A percentile compares a stretch with the other conserved stretches of the same genome.
These are phyloP conservation scores for Monoraphidium neglectum DNA, from an alignment of 139 green algal species.

Conservation along the genomic window DNA sequence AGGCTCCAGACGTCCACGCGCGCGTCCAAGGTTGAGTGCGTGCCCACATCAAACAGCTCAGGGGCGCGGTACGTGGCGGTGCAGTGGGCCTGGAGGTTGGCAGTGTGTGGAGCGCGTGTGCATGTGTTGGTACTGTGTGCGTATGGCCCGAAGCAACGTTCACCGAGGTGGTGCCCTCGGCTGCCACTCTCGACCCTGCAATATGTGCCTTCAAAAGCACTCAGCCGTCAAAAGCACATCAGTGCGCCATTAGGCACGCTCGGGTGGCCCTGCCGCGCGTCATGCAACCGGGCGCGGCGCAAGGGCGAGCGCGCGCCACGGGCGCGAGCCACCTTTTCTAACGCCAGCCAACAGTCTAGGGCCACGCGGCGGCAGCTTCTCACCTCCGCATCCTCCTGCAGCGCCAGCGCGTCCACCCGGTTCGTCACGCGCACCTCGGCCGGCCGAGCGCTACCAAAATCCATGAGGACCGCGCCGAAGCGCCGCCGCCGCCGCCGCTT, in stretches of 20 bases:
- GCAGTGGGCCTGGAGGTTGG: constrained; percentile 58
- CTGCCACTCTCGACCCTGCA: not conserved
- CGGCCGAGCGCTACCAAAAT: constrained; percentile 79
- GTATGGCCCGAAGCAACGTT: not conserved
- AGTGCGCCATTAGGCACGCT: not conserved
- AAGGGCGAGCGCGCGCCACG: no score
- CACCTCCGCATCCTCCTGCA: constrained; percentile 82
- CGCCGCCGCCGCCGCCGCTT: not conserved
- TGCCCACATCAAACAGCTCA: constrained; percentile 91
- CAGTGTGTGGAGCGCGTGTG: not conserved
- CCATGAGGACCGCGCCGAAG: constrained; percentile 71
- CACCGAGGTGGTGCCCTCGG: not conserved
- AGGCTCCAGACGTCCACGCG: constrained; percentile 86
- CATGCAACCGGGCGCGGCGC: no score
- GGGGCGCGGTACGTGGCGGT: constrained; percentile 89
- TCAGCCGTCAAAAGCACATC: not conserved
- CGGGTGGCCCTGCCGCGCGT: not conserved
- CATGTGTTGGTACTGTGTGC: not conserved
- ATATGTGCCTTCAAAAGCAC: not conserved
- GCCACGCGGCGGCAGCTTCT: no score
- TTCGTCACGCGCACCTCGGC: constrained; percentile 48
- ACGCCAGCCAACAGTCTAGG: no score
- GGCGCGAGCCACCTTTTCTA: no score
- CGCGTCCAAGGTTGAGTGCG: constrained; percentile 67
- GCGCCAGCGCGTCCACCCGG: constrained; percentile 64